A percentile compares a stretch with the other conserved stretches of the same genome.
phyloP scores from a whole-genome alignment of 2,329 filamentous ascomycete genomes.

The Corynespora cassiicola region DNA sequence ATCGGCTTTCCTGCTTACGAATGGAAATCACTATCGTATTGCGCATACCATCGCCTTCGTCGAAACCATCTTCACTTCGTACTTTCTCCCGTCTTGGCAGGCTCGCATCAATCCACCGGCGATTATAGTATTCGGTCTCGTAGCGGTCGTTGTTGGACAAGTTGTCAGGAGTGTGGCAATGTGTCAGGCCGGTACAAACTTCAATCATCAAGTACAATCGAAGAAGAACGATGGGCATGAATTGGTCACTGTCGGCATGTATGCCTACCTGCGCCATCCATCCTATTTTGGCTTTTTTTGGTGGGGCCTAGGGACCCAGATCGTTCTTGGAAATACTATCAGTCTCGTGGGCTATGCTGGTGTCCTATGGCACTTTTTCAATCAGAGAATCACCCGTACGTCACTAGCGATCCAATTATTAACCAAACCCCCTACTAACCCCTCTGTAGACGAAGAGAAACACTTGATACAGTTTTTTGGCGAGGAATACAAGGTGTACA shows the following conservation, averaged over 20 bases:
- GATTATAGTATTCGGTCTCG: constrained; percentile 62
- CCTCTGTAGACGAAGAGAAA: constrained; percentile 77
- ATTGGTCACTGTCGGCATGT: constrained; percentile 85
- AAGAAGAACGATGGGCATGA: constrained; percentile 72
- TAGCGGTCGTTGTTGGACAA: constrained; percentile 74
- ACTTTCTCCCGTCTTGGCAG: constrained; percentile 61
- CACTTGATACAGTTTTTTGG: constrained; percentile 84
- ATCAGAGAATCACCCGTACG: constrained; percentile 69
- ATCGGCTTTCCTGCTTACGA: constrained; percentile 82
- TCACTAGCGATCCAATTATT: too few species aligned
- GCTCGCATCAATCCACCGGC: constrained; percentile 48
- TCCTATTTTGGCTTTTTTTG: constrained; percentile 99
- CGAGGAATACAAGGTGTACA: constrained; percentile 78
- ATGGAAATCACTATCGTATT: constrained; percentile 83
- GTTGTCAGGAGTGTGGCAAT: constrained; percentile 80
- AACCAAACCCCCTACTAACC: too few species aligned
- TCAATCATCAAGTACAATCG: constrained; percentile 83
- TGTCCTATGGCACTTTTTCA: constrained; percentile 89
- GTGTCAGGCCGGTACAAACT: constrained; percentile 85
- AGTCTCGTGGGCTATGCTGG: constrained; percentile 76
- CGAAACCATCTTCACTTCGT: constrained; percentile 71
- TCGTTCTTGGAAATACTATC: constrained; percentile 83
- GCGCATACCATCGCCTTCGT: constrained; percentile 77
- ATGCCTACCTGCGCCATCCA: constrained; percentile 79
- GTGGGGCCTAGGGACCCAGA: constrained; percentile 94